Evolutionary conservation across 306 rosid species (phyloP).

Genomic region (Dryas alaskensis): DNA sequence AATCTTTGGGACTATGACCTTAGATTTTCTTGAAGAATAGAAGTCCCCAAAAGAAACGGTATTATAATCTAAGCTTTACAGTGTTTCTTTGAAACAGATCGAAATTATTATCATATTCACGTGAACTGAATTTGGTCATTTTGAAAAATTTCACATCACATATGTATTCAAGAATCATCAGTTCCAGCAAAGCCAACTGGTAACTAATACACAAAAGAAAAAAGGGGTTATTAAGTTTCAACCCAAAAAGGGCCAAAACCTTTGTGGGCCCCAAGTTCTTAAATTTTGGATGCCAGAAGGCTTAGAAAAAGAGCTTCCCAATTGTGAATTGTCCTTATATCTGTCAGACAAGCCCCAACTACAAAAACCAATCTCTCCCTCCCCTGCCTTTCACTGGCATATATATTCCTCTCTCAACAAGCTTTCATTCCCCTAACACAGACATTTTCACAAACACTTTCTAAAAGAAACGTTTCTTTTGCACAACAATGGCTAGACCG

Average conservation of each 20-base stretch:
- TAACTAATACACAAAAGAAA: slow-evolving; percentile 26
- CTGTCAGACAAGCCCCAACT: slow-evolving; percentile 41
- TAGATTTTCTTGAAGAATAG: slow-evolving; percentile 32
- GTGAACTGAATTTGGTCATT: slow-evolving; percentile 53
- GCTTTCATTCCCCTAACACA: not conserved
- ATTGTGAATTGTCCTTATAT: slow-evolving; percentile 7
- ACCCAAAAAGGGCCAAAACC: slow-evolving; percentile 18
- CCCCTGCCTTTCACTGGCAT: slow-evolving; percentile 24
- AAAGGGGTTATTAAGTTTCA: slow-evolving; percentile 19
- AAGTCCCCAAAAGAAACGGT: slow-evolving; percentile 11
- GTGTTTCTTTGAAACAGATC: not conserved
- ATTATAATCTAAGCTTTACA: not conserved
- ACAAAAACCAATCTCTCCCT: slow-evolving; percentile 46
- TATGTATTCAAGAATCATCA: slow-evolving; percentile 30
- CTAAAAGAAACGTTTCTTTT: slow-evolving; percentile 27
- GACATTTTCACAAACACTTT: slow-evolving; percentile 42
- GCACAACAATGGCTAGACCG: slow-evolving; percentile 73
- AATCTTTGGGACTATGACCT: slow-evolving; percentile 39
- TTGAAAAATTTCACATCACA: slow-evolving; percentile 30
- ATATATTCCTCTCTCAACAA: slow-evolving; percentile 1
- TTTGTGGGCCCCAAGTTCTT: slow-evolving; percentile 49
- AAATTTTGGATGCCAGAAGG: slow-evolving; percentile 47
- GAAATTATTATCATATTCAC: slow-evolving; percentile 26
- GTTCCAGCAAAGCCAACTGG: slow-evolving; percentile 40
- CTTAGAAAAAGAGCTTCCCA: slow-evolving; percentile 28